Evolutionary conservation across 495 filamentous ascomycete species (phyloP), one percentile per base, ranked within the genome.

Genomic region (Penicillium canescens): DNA sequence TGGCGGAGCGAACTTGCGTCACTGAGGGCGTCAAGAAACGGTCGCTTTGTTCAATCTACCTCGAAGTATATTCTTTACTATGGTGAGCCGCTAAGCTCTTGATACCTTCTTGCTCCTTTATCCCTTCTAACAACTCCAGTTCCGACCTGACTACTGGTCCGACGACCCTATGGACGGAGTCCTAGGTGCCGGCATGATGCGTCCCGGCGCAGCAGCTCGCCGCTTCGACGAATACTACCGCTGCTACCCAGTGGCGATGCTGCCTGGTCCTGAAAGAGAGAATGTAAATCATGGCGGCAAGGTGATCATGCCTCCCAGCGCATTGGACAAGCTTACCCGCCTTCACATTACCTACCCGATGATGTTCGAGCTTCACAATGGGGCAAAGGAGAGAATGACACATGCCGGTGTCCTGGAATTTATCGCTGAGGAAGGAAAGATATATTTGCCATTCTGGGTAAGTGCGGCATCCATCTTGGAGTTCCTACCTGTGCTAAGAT

Each of bases 261-360:
- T 96, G 53, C 90, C 93, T n/a, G 91, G 94, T 6, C 83, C 90
- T 20, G 94, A 96, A 57, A 81, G 93, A 65, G 89, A 91, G 48
- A 86, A 90, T 47, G 86, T 95, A 49, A 98, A 97, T 77, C 92
- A 92, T 67, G 94, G 94, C 52, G 94, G 92, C 72, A 98, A 98
- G 75, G 92, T 98, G 60, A 88, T 98, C 62, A 85, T 98, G 66
- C 95, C 94, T 13, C 90, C 95, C 2, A 96, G 90, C 33, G 92
- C 94, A 10, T 81, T 98, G 16, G 92, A 98, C 74, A 98, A 96
- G 69, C 86, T 98, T 55, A 95, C 93, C 1, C 78, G 90, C 58
- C 78, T 98, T n/a, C 94, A 98, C 70, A 95, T 98, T 55, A 91
- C 94, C 56, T 98, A 96, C 75, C 94, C 94, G 0, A 95, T 98